Evolutionary conservation across 1,139 yeast species (phyloP).

Genomic region (Pichia sp.): DNA sequence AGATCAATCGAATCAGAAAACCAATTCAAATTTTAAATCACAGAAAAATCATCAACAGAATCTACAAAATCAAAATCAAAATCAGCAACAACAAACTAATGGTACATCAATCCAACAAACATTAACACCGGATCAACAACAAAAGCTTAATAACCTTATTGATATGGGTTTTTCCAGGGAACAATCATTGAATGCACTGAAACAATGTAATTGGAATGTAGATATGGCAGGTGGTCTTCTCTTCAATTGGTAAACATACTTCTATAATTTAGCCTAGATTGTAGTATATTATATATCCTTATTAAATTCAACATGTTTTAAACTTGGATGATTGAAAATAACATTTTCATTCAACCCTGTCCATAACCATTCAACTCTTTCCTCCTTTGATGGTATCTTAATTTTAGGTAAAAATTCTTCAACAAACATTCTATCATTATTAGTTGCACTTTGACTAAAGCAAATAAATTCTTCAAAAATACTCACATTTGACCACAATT

Average conservation of each 20-base stretch:
- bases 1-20: not conserved
- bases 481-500: slow-evolving; percentile 86
- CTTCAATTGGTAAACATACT: slow-evolving; percentile 1
- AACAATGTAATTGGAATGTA: slow-evolving; percentile 63
- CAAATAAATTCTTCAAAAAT: slow-evolving; percentile 79
- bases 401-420: slow-evolving; percentile 70
- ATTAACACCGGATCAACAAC: slow-evolving; percentile 14
- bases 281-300: too few species aligned
- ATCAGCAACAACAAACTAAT: not conserved
- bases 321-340: slow-evolving; percentile 32
- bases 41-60: not conserved
- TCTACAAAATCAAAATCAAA: not conserved
- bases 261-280: not conserved
- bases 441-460: slow-evolving; percentile 70
- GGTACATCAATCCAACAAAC: slow-evolving; percentile 14
- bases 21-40: not conserved
- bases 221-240: slow-evolving; percentile 70
- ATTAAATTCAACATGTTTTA: slow-evolving; percentile 15
- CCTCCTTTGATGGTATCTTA: slow-evolving; percentile 35
- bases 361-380: slow-evolving; percentile 70
- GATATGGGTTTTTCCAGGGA: slow-evolving; percentile 63
- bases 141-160: slow-evolving; percentile 42
- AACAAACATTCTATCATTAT: slow-evolving; percentile 76
- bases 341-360: slow-evolving; percentile 54
- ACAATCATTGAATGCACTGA: slow-evolving; percentile 61